These are phyloP conservation scores for Dittrichia graveolens DNA, from an alignment of 129 eudicot species.

Conservation along the genomic window DNA sequence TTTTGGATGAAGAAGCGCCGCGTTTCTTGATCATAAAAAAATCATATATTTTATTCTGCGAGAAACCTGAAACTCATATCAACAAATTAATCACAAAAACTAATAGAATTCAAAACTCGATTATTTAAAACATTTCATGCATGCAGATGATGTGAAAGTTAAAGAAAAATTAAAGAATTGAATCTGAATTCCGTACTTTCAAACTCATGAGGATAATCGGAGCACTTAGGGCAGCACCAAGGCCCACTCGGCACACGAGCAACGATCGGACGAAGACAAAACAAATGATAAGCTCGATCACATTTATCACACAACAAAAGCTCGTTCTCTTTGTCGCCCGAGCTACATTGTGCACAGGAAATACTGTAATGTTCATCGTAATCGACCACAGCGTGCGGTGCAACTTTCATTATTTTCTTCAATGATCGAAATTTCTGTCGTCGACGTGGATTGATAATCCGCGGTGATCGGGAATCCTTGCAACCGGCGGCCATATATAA, in stretches of 20 bases:
- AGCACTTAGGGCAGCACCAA: conserved; percentile 61
- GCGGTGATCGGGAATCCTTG: too few species aligned
- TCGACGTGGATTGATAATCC: neutral
- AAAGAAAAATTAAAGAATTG: neutral
- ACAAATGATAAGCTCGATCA: conserved; percentile 52
- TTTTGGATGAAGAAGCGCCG: conserved; percentile 13
- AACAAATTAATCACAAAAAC: neutral
- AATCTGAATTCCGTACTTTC: conserved; percentile 37
- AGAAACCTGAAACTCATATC: conserved; percentile 41
- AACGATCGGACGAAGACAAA: conserved; percentile 52
- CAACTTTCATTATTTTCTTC: too few species aligned
- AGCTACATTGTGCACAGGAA: conserved; percentile 59
- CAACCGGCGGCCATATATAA: too few species aligned
- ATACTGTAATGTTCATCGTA: conserved; percentile 23
- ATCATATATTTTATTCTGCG: conserved; percentile 55
- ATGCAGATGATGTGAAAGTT: neutral
- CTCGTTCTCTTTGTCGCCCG: conserved; percentile 42
- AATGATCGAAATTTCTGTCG: conserved; percentile 20
- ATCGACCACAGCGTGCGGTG: neutral
- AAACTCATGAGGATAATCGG: conserved; percentile 19
- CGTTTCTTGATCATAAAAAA: conserved; percentile 62
- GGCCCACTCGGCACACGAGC: conserved; percentile 50
- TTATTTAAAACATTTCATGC: neutral
- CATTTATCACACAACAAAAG: conserved; percentile 57
- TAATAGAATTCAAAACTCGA: neutral